Percentiles rank a stretch among this genome's conserved stretches.
Conservation (phyloP, 179 eudicot species). For the Nepenthes alata region DNA sequence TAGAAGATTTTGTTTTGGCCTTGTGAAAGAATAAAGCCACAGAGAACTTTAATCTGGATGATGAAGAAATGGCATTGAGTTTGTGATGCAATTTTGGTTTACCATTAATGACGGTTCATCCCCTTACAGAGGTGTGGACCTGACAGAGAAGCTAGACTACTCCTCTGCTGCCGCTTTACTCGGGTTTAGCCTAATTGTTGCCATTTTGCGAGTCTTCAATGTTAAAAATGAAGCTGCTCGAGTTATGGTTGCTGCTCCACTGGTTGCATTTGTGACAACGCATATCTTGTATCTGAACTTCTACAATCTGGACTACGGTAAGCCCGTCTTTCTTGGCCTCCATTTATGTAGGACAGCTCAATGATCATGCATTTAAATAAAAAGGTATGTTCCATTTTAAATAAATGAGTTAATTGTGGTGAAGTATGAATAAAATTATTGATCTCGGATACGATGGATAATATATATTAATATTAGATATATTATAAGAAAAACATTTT, state of each 20-base stretch:
- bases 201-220: constrained; percentile 52
- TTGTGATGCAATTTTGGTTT: not conserved
- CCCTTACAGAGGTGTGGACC: constrained; percentile 42
- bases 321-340: not conserved
- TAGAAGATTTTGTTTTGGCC: no score
- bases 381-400: not conserved
- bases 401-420: no score
- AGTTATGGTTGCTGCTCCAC: constrained; percentile 74
- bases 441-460: no score
- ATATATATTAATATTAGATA: no score
- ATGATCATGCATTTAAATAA: not conserved
- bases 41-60: no score
- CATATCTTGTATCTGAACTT: constrained; percentile 64
- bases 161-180: constrained; percentile 52
- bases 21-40: no score
- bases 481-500: no score
- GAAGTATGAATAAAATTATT: no score
- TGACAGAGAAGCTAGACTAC: constrained; percentile 68
- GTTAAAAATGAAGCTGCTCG: constrained; percentile 50
- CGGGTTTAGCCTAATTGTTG: constrained; percentile 54
- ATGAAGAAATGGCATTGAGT: no score
- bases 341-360: not conserved
- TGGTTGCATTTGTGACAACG: constrained; percentile 55
- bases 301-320: constrained; percentile 61
- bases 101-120: not conserved